Evolutionary conservation across 2,329 filamentous ascomycete genomes (phyloP), one percentile per base, ranked within the genome.

Genomic region (Botrytis squamosa): DNA sequence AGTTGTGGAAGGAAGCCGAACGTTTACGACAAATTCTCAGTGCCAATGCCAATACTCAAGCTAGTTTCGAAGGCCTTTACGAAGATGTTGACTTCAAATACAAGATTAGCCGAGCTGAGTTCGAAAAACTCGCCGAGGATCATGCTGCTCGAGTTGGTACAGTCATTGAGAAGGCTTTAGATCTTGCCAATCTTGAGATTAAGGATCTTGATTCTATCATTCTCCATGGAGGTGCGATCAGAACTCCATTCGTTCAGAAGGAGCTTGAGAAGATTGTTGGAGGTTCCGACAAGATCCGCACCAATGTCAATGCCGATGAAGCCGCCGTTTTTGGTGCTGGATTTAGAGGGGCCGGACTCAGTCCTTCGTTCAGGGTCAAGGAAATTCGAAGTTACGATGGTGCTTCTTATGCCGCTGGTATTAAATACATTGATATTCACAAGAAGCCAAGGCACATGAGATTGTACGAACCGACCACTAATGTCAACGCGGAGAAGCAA

Each of bases 251-350:
- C 79, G 93, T 99, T 18, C 95, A 98, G 82, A 95, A 91, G 83
- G 88, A 92, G 79, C 89, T 99, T 25, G 94, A 98, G 84, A 89
- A 90, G 75, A 83, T 93, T 62, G 88, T 91, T 69, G 92, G 93
- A 55, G 88, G 87, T 29, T 83, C 90, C 12, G 90, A 92, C 70
- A 98, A 97, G 85, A 87, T 99, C 74, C 92, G 94, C 77, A 92
- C 91, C 80, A 99, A 97, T 79, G 96, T 99, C 81, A 99, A 99
- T 84, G 93, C 95, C 18, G 96, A 99, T 80, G 96, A 99, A 84
- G 92, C 96, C 38, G 96, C 96, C 69, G 96, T 97, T 16, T 97
- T 98, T 82, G 96, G 96, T 79, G 95, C 96, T 72, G 95, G 92
- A 42, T 98, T 99, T 87, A 93, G 95, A 81, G 96, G 93, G 69